Evolutionary conservation across 176 grass and related monocot species (phyloP).

Genomic region (Cenchrus fungigraminus): DNA sequence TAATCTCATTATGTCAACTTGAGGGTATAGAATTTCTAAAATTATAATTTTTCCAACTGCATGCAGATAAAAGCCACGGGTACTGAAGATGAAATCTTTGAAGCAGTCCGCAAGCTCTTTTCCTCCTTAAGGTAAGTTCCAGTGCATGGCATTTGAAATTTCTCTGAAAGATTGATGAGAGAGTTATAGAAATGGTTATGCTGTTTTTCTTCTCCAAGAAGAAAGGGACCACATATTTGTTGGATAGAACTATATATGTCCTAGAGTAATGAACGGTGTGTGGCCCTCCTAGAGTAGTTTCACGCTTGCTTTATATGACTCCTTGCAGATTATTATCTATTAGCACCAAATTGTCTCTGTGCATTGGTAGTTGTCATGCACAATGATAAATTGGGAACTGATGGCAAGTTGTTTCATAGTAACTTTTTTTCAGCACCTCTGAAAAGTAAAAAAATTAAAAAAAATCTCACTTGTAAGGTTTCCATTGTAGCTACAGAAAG

Average conservation of each 20-base stretch:
- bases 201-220: not conserved
- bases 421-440: not conserved
- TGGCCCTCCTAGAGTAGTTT: not conserved
- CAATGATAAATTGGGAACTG: not conserved
- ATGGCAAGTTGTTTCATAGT: not conserved
- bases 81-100: constrained; percentile 79
- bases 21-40: constrained; percentile 12
- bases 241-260: not conserved
- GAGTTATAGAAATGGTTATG: not conserved
- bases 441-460: not conserved
- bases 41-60: constrained; percentile 20
- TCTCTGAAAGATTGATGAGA: not conserved
- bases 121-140: constrained; percentile 65
- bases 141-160: constrained; percentile 3
- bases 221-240: not conserved
- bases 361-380: not conserved
- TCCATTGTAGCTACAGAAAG: not conserved
- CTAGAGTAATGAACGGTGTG: not conserved
- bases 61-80: constrained; percentile 81
- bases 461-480: not conserved
- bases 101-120: constrained; percentile 59
- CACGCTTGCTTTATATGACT: too few relatives aligned
- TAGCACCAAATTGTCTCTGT: constrained; percentile 8
- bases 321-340: constrained; percentile 2
- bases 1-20: not conserved